These are phyloP conservation scores for Talaromyces proteolyticus DNA, from an alignment of 495 filamentous ascomycete species.

Conservation along the genomic window DNA sequence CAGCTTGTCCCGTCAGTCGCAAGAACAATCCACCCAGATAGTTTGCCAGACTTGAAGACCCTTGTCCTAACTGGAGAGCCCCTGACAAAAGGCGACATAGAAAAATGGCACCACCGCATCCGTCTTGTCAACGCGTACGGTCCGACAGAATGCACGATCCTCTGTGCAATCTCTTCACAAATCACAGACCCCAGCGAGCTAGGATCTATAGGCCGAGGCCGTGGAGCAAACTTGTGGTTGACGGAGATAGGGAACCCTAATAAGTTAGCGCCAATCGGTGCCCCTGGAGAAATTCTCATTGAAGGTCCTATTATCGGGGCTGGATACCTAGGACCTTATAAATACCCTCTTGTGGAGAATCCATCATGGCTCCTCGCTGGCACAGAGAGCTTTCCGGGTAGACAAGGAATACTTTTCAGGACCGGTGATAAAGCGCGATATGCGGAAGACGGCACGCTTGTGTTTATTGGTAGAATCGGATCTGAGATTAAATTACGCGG, in stretches of 20 bases:
- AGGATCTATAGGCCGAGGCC: neutral
- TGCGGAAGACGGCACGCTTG: constrained; percentile 33
- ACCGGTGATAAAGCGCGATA: constrained; percentile 50
- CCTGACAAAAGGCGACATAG: constrained; percentile 8
- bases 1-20: constrained; percentile 44
- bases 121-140: constrained; percentile 53
- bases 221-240: constrained; percentile 36
- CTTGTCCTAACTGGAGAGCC: constrained; percentile 31
- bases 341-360: constrained; percentile 3
- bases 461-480: constrained; percentile 44
- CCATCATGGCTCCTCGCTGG: constrained; percentile 19
- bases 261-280: constrained; percentile 43
- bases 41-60: constrained; percentile 21
- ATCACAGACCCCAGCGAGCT: neutral
- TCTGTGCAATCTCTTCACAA: constrained; percentile 4
- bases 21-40: constrained; percentile 23
- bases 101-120: constrained; percentile 21
- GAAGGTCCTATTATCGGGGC: constrained; percentile 37
- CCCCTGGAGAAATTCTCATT: constrained; percentile 52
- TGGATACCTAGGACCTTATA: constrained; percentile 9
- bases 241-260: constrained; percentile 42
- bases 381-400: constrained; percentile 30
- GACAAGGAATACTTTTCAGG: constrained; percentile 39
- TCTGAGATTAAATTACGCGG: constrained; percentile 49
- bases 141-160: constrained; percentile 32